phyloP scores from a whole-genome alignment of 345 rosid genomes.

The Euphorbia lathyris region DNA sequence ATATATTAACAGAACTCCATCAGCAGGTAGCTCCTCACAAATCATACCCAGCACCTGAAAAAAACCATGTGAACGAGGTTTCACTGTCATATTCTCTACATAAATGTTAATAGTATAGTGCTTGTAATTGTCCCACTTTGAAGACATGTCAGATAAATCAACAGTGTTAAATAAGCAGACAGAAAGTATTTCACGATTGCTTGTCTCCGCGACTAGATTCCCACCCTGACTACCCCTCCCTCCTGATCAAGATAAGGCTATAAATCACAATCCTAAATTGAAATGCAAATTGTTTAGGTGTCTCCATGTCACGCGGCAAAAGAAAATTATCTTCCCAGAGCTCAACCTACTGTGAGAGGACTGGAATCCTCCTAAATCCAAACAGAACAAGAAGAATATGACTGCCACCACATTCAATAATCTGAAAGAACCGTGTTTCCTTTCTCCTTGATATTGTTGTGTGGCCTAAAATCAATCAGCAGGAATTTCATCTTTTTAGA shows the following conservation, averaged over 20 bases:
- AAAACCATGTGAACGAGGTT: slow-evolving; percentile 4
- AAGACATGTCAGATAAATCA: slow-evolving; percentile 4
- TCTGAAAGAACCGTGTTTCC: not conserved
- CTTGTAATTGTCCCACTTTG: not conserved
- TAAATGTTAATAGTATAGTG: not conserved
- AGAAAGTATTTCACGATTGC: not conserved
- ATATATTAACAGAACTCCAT: slow-evolving; percentile 78
- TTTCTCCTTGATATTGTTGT: not conserved
- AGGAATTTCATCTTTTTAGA: not conserved
- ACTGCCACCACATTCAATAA: slow-evolving; percentile 1
- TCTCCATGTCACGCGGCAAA: not conserved
- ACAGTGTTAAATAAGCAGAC: not conserved
- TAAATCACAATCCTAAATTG: slow-evolving; percentile 2
- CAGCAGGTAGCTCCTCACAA: slow-evolving; percentile 79
- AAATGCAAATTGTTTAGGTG: not conserved
- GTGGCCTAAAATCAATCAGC: not conserved
- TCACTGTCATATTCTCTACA: not conserved
- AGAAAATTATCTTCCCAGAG: not conserved
- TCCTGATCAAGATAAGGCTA: not conserved
- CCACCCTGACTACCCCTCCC: not conserved
- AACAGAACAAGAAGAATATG: not conserved
- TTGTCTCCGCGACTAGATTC: not conserved
- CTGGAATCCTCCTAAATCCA: slow-evolving; percentile 3
- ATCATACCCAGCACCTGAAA: slow-evolving; percentile 81
- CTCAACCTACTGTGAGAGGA: not conserved